Conservation (phyloP, 306 rosid genomes). For the Urtica urens region DNA sequence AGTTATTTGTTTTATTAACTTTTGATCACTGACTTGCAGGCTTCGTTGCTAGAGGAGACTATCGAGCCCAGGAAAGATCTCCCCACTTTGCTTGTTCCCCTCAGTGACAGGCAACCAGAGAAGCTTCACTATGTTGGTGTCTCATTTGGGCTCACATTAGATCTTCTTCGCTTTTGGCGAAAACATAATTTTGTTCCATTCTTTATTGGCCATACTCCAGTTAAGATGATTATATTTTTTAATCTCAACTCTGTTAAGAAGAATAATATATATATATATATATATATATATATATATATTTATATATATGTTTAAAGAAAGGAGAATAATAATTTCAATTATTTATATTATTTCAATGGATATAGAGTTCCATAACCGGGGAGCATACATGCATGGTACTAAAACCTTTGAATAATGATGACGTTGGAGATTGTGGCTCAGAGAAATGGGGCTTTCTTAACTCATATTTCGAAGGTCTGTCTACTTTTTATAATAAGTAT, state of each 20-base stretch:
- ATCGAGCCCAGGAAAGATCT: conserved; percentile 73
- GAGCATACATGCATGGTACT: conserved; percentile 91
- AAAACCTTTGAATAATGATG: conserved; percentile 79
- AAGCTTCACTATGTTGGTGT: conserved; percentile 93
- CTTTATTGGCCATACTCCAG: conserved; percentile 91
- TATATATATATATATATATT: too few relatives aligned
- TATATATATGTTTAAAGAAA: too few relatives aligned
- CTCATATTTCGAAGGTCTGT: conserved; percentile 69
- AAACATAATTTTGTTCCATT: conserved; percentile 84
- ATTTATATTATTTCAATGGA: conserved; percentile 8
- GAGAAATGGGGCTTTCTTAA: conserved; percentile 51
- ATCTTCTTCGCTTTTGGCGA: conserved; percentile 89
- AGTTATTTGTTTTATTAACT: too few relatives aligned
- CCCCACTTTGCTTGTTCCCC: conserved; percentile 82
- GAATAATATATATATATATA: conserved; percentile 3
- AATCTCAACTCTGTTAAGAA: neutral
- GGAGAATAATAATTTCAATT: too few relatives aligned
- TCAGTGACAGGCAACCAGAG: conserved; percentile 78
- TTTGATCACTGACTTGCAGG: conserved; percentile 35
- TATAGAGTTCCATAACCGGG: conserved; percentile 76
- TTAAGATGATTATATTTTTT: conserved; percentile 38
- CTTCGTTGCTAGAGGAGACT: conserved; percentile 77
- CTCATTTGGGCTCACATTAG: conserved; percentile 90
- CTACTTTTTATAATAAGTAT: conserved; percentile 9
- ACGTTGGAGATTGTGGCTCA: conserved; percentile 58